Evolutionary conservation across 805 yeast species (phyloP), one percentile per base, ranked within the genome.

Genomic region (Yarrowia hollandica): DNA sequence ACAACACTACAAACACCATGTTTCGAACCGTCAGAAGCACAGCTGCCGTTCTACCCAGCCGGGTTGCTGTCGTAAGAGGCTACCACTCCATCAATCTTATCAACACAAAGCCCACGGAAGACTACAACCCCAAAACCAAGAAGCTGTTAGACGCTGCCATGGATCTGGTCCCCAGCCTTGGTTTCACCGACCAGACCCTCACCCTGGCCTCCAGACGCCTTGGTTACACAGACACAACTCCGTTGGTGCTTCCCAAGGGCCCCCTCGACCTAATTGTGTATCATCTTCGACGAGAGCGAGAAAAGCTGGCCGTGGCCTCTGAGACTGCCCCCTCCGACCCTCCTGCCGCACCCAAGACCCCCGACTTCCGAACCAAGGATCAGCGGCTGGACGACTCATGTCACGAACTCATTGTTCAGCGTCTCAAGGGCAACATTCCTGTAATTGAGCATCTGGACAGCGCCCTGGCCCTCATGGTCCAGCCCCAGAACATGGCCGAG

Each of bases 381-480:
- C 62, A 74, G 85, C 68, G 72, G 81, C 46, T 60, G 3, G 60
- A 44, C 5, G 64, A 61, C 7, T 62, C 74, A 68, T 66, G 81
- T 72, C 69, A 81, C 77, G 63, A 59, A 60, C 75, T 66, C 69
- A 69, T 63, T 60, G 65, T 28, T 71, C 64, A 63, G 63, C 74
- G 92, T 61, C 74, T 86, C 62, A 68, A 69, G 48, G 78, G 73
- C 61, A 87, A 87, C 33, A 30, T 21, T 60, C 62, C 52, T 33
- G 56, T 15, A 60, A 42, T 62, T 28, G 39, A 39, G n/a, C 60
- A 64, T n/a, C 61, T 69, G 21, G 55, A 56, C 12, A 72, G 73
- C 52, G 86, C 85, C 0, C 74, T 90, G 61, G 80, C 86, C 0
- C 78, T 81, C 50, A 75, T 90, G 71, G 73, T 85, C 6, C 69